Conservation (phyloP, 257 asterid genomes). For the Fraxinus quadrangulata region DNA sequence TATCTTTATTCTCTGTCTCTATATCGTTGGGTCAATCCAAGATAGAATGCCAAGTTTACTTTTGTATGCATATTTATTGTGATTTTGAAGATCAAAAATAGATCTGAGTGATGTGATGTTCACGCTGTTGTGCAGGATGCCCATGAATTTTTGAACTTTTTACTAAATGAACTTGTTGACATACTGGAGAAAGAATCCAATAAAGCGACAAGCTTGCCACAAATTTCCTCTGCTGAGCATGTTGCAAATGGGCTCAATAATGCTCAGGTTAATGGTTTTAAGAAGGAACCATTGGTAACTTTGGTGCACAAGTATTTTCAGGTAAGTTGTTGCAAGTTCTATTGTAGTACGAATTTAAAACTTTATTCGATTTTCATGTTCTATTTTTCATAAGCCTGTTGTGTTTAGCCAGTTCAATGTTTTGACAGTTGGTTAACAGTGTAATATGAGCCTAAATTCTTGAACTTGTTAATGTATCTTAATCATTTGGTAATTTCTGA, state of each 20-base stretch:
- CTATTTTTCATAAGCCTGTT: conserved; percentile 10
- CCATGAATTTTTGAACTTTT: conserved; percentile 84
- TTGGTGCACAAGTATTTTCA: conserved; percentile 95
- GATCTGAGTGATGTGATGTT: conserved; percentile 9
- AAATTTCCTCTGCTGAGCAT: conserved; percentile 38
- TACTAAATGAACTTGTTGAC: conserved; percentile 82
- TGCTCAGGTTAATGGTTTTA: conserved; percentile 50
- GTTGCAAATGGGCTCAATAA: conserved; percentile 52
- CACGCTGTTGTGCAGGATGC: conserved; percentile 64
- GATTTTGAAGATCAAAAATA: not conserved
- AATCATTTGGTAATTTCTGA: not conserved
- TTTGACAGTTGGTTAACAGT: not conserved
- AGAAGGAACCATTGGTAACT: conserved; percentile 65
- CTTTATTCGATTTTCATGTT: not conserved
- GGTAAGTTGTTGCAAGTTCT: conserved; percentile 40
- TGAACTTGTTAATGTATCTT: not conserved
- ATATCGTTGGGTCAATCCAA: conserved; percentile 3
- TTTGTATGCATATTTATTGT: conserved; percentile 17
- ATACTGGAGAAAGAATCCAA: conserved; percentile 82
- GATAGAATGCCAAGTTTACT: not conserved
- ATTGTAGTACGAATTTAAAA: not conserved
- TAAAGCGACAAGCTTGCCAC: conserved; percentile 40
- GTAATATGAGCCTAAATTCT: not conserved
- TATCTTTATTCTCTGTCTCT: not conserved
- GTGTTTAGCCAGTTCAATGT: not conserved